A percentile compares a stretch with the other conserved stretches of the same genome.
Conservation (phyloP, 2,329 filamentous ascomycete species). For the Epichloe scottii region DNA sequence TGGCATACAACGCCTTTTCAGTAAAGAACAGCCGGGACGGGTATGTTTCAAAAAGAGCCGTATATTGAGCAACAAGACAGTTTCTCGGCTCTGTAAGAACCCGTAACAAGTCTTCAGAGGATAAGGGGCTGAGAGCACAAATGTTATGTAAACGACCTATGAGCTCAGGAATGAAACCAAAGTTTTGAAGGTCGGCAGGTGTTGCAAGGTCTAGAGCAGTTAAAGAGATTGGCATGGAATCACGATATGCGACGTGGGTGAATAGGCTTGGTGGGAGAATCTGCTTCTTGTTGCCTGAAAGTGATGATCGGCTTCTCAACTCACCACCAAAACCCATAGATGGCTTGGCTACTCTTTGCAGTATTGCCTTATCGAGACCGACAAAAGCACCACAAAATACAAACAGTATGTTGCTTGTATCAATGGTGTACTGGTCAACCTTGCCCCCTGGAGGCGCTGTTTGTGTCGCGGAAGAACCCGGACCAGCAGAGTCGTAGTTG, state of each 20-base stretch:
- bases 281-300: constrained; percentile 32
- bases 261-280: constrained; percentile 54
- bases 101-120: constrained; percentile 55
- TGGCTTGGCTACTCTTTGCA: constrained; percentile 72
- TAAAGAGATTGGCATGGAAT: constrained; percentile 20
- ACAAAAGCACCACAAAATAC: constrained; percentile 95
- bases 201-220: constrained; percentile 60
- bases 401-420: constrained; percentile 94
- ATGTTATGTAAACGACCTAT: constrained; percentile 90
- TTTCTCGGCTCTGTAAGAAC: constrained; percentile 91
- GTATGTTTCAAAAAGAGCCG: constrained; percentile 67
- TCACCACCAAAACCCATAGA: constrained; percentile 87
- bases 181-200: constrained; percentile 66
- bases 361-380: constrained; percentile 74
- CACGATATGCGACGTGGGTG: constrained; percentile 43
- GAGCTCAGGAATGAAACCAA: constrained; percentile 89
- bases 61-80: constrained; percentile 78
- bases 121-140: constrained; percentile 69
- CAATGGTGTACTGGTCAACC: constrained; percentile 58
- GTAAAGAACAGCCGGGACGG: constrained; percentile 79
- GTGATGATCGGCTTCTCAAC: constrained; percentile 46
- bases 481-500: constrained; percentile 34
- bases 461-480: constrained; percentile 33
- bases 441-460: constrained; percentile 34
- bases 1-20: constrained; percentile 62